These are phyloP conservation scores for Hemisphaericaspora xylofermentans DNA, from an alignment of 1,139 yeast species.

Conservation along the genomic window DNA sequence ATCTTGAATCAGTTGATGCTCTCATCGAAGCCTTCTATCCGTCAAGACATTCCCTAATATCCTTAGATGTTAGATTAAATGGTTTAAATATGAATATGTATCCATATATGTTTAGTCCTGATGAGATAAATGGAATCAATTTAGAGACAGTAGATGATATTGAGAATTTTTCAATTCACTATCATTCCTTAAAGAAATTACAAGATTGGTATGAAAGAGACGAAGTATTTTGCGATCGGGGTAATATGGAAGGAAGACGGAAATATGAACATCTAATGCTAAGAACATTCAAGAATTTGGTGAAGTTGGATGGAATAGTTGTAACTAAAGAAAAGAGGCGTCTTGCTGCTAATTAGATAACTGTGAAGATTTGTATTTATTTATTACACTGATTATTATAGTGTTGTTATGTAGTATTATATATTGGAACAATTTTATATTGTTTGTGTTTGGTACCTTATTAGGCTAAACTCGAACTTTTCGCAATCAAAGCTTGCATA, in stretches of 20 bases:
- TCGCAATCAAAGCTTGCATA: too few species aligned
- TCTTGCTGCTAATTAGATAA: neutral
- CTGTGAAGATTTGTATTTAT: neutral
- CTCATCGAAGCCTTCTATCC: neutral
- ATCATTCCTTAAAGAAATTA: conserved; percentile 34
- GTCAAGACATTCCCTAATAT: conserved; percentile 32
- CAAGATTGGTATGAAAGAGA: conserved; percentile 43
- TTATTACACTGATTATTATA: neutral
- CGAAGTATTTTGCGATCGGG: conserved; percentile 23
- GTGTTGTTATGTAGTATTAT: neutral
- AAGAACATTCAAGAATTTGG: conserved; percentile 34
- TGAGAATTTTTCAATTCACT: conserved; percentile 43
- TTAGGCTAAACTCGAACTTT: too few species aligned
- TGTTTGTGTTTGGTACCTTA: too few species aligned
- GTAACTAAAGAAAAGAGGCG: conserved; percentile 23
- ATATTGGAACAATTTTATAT: neutral
- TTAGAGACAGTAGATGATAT: conserved; percentile 47
- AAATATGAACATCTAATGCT: conserved; percentile 40
- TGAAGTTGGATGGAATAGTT: conserved; percentile 41
- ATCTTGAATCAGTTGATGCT: conserved; percentile 27
- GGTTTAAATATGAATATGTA: conserved; percentile 48
- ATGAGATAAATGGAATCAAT: conserved; percentile 39
- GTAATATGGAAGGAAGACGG: conserved; percentile 29
- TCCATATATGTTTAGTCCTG: conserved; percentile 53
- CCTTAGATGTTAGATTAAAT: conserved; percentile 52